phyloP scores from a whole-genome alignment of 192 early-diverging fungal genomes.

The Linnemannia zychae region DNA sequence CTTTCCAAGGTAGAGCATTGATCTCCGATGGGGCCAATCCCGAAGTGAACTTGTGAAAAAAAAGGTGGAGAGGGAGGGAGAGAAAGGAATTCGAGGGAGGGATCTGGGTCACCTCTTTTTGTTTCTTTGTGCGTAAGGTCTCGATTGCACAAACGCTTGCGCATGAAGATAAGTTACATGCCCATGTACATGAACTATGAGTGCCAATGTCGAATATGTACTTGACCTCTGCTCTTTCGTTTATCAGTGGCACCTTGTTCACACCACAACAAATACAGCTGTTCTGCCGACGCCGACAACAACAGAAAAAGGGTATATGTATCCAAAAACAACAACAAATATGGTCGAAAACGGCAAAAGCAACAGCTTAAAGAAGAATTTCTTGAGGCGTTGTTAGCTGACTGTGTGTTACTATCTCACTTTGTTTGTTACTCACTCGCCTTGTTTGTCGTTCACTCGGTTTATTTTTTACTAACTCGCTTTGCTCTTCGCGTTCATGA shows the following conservation, averaged over 20 bases:
- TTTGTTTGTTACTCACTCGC: background rate
- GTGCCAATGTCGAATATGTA: background rate
- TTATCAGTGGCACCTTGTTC: background rate
- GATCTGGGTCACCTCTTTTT: background rate
- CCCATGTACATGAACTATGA: background rate
- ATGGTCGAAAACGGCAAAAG: background rate
- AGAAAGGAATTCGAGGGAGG: background rate
- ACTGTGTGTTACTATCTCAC: background rate
- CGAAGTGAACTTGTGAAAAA: background rate
- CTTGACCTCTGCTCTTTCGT: background rate
- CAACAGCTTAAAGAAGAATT: background rate
- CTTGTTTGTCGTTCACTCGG: no score
- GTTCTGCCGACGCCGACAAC: background rate
- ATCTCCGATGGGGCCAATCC: conserved; percentile 4
- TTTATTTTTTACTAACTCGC: no score
- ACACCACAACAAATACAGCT: background rate
- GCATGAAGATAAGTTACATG: background rate
- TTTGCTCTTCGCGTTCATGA: no score
- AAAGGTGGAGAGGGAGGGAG: background rate
- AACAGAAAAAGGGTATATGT: background rate
- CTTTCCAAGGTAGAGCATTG: background rate
- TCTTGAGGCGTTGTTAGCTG: background rate
- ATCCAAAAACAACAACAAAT: no score
- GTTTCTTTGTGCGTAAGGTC: background rate
- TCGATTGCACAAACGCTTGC: background rate